Evolutionary conservation across 2,329 filamentous ascomycete species (phyloP).

Genomic region (Dothideomycetes sp.): DNA sequence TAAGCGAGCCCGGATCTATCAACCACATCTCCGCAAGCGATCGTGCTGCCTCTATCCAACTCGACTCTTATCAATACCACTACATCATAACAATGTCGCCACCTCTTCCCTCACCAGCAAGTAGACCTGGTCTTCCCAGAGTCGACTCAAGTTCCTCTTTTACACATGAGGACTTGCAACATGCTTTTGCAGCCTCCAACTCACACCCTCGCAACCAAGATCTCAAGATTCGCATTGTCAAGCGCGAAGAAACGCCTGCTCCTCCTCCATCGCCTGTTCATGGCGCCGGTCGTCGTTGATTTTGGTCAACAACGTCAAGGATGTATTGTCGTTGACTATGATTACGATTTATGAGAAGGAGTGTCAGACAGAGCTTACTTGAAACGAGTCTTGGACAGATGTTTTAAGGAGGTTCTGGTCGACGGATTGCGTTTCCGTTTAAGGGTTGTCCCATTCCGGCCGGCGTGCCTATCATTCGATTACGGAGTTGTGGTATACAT

Average conservation of each 20-base stretch:
- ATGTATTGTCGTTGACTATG: too few relatives aligned
- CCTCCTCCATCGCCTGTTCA: slow-evolving; percentile 11
- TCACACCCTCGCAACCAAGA: slow-evolving; percentile 10
- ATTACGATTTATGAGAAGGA: too few relatives aligned
- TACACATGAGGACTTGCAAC: slow-evolving; percentile 10
- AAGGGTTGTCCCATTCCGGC: too few relatives aligned
- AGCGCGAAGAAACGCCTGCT: slow-evolving; percentile 9
- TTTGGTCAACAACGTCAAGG: background rate
- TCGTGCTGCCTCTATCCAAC: background rate
- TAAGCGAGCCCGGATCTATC: background rate
- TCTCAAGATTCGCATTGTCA: slow-evolving; percentile 11
- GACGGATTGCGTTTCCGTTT: too few relatives aligned
- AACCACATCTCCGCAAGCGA: too few relatives aligned
- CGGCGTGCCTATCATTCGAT: too few relatives aligned
- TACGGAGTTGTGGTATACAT: too few relatives aligned
- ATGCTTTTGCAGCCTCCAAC: slow-evolving; percentile 10
- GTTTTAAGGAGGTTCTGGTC: too few relatives aligned
- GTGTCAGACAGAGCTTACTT: too few relatives aligned
- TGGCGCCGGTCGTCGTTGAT: background rate
- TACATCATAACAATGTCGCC: slow-evolving; percentile 7
- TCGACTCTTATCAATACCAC: background rate
- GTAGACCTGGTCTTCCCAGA: slow-evolving; percentile 3
- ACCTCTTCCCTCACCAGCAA: slow-evolving; percentile 8
- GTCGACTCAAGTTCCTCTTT: slow-evolving; percentile 10
- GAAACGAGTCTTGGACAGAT: too few relatives aligned